Evolutionary conservation across 1,139 yeast genomes (phyloP), one percentile per base, ranked within the genome.

Genomic region (Candida sp.): DNA sequence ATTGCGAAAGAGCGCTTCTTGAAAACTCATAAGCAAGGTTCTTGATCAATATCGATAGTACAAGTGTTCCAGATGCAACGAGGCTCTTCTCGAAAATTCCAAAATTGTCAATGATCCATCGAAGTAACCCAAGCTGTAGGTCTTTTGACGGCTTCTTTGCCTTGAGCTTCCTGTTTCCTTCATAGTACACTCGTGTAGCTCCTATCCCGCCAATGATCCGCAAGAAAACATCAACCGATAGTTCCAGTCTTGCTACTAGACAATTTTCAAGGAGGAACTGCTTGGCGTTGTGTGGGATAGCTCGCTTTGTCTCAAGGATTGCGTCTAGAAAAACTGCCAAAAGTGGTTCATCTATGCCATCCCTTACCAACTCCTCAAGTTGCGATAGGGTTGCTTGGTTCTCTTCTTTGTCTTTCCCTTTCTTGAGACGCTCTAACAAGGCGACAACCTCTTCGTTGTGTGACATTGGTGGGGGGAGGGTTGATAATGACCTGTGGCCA

Each of bases 21-120:
- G 63, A 64, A 49, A 57, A 71, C 56, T 73, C 76, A 49, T 58
- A 70, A 3, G 71, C 60, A 4, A 73, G 58, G 26, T 59, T 55
- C 23, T 66, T 65, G 47, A 69, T 59, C 22, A 72, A 58, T 7
- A 70, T 53, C 1, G 76, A 68, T 7, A 66, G 54, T 37, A 65
- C 51, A n/a, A 61, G 49, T 5, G 53, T 51, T 28, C 66, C 55
- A 0, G 54, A 51, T 3, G 44, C 44, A 39, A 53, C 57, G 1
- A 59, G 55, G 4, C 50, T 49, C 1, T 40, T 40, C 3, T 67
- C 69, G 50, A 70, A 67, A 9, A 56, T 54, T 37, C 65, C 70
- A 5, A 69, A 52, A 5, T 59, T 58, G 22, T 65, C 57, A 1
- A 67, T 45, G 3, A 69, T 54, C 76, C 76, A 72, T 32, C 62